phyloP scores from a whole-genome alignment of 2,329 filamentous ascomycete species.

The Fusarium sp. region DNA sequence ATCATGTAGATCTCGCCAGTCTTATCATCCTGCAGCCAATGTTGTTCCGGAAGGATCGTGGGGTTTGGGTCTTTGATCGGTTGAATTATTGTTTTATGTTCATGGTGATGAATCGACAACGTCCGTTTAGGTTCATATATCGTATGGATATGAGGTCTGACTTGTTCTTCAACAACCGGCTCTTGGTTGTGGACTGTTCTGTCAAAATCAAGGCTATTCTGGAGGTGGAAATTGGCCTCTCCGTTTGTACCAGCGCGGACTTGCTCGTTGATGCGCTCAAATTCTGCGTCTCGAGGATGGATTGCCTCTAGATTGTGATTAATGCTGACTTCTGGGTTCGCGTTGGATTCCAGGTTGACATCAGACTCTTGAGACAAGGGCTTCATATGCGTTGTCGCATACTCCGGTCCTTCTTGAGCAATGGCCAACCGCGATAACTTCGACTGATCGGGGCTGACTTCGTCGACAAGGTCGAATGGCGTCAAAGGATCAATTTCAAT shows the following conservation, averaged over 20 bases:
- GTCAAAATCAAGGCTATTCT: slow-evolving; percentile 38
- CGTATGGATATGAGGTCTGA: slow-evolving; percentile 34
- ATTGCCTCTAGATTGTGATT: slow-evolving; percentile 2
- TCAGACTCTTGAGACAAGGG: slow-evolving; percentile 23
- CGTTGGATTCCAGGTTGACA: slow-evolving; percentile 13
- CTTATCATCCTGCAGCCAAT: slow-evolving; percentile 41
- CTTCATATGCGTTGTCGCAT: slow-evolving; percentile 5
- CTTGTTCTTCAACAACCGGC: slow-evolving; percentile 36
- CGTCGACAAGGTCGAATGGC: slow-evolving; percentile 12
- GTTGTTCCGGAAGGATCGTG: slow-evolving; percentile 39
- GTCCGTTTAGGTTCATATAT: slow-evolving; percentile 43
- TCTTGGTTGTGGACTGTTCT: slow-evolving; percentile 36
- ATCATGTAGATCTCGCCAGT: slow-evolving; percentile 50
- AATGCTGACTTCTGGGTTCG: slow-evolving; percentile 15
- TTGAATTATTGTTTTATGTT: slow-evolving; percentile 42
- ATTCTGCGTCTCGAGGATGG: slow-evolving; percentile 17
- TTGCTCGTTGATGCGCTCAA: slow-evolving; percentile 32
- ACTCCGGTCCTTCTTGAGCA: slow-evolving; percentile 14
- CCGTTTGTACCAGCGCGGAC: slow-evolving; percentile 7
- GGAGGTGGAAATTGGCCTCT: slow-evolving; percentile 28
- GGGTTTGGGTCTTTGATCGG: slow-evolving; percentile 45
- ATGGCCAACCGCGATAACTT: slow-evolving; percentile 22
- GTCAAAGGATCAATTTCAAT: slow-evolving; percentile 11
- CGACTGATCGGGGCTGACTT: neutral
- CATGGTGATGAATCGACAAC: slow-evolving; percentile 32